A percentile compares a stretch with the other conserved stretches of the same genome.
phyloP scores from a whole-genome alignment of 2,329 filamentous ascomycete species.

The Botrytis tulipae region DNA sequence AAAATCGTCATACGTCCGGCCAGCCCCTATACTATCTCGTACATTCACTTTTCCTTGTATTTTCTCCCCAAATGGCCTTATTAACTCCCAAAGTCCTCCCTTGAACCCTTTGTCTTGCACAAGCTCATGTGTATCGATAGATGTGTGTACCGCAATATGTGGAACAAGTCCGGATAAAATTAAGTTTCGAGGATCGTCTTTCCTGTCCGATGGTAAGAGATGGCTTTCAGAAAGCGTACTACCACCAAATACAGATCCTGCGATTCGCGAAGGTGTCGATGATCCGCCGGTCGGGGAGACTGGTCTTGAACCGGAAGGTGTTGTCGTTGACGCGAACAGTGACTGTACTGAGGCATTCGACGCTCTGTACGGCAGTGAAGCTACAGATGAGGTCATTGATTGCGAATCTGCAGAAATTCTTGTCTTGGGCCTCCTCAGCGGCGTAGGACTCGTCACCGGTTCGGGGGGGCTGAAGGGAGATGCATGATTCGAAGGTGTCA shows the following conservation, averaged over 20 bases:
- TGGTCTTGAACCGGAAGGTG: conserved; percentile 66
- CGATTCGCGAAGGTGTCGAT: conserved; percentile 55
- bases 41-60: conserved; percentile 86
- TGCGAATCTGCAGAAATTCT: conserved; percentile 52
- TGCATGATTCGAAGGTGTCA: conserved; percentile 67
- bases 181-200: conserved; percentile 56
- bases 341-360: conserved; percentile 59
- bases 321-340: conserved; percentile 63
- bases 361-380: conserved; percentile 52
- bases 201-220: conserved; percentile 27
- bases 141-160: conserved; percentile 83
- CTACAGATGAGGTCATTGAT: conserved; percentile 49
- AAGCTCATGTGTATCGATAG: conserved; percentile 78
- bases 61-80: conserved; percentile 87
- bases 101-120: conserved; percentile 80
- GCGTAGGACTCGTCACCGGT: conserved; percentile 49
- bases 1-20: conserved; percentile 84
- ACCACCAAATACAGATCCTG: conserved; percentile 57
- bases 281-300: conserved; percentile 61
- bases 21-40: conserved; percentile 83
- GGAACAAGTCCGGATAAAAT: conserved; percentile 86
- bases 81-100: conserved; percentile 76
- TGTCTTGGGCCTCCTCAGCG: conserved; percentile 58
- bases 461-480: conserved; percentile 60
- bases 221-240: conserved; percentile 39